These are phyloP conservation scores for Colletotrichum sp. DNA, from an alignment of 2,329 filamentous ascomycete species.

Conservation along the genomic window DNA sequence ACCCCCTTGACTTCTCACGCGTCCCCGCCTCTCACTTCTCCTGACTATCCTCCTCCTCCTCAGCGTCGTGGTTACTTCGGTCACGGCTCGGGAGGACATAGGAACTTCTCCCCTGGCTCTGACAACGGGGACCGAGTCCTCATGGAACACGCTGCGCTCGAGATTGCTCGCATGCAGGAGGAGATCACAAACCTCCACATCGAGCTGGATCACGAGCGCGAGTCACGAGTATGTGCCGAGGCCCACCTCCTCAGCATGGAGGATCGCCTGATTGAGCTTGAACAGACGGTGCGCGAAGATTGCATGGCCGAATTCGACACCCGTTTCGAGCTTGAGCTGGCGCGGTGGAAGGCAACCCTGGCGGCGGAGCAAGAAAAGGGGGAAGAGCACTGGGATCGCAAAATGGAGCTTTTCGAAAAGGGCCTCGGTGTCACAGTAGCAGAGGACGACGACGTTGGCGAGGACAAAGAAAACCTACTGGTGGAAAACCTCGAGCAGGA, in stretches of 20 bases:
- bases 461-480: slow-evolving; percentile 66
- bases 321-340: slow-evolving; percentile 74
- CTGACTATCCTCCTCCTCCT: neutral
- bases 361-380: slow-evolving; percentile 80
- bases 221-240: slow-evolving; percentile 74
- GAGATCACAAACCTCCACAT: slow-evolving; percentile 78
- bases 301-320: slow-evolving; percentile 87
- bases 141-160: slow-evolving; percentile 80
- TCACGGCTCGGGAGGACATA: slow-evolving; percentile 29
- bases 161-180: slow-evolving; percentile 79
- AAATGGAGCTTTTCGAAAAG: slow-evolving; percentile 71
- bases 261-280: slow-evolving; percentile 69
- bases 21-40: slow-evolving; percentile 25
- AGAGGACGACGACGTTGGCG: slow-evolving; percentile 48
- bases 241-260: slow-evolving; percentile 74
- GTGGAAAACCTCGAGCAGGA: slow-evolving; percentile 72
- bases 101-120: slow-evolving; percentile 45
- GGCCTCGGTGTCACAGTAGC: slow-evolving; percentile 41
- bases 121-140: slow-evolving; percentile 66
- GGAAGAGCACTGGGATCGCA: slow-evolving; percentile 87
- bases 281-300: slow-evolving; percentile 87
- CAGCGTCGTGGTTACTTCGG: slow-evolving; percentile 14
- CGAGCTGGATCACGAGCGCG: slow-evolving; percentile 73
- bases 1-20: slow-evolving; percentile 27
- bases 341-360: slow-evolving; percentile 80